These are phyloP conservation scores for Nyctanthes arbortristis DNA, from an alignment of 257 asterid species.

Conservation along the genomic window DNA sequence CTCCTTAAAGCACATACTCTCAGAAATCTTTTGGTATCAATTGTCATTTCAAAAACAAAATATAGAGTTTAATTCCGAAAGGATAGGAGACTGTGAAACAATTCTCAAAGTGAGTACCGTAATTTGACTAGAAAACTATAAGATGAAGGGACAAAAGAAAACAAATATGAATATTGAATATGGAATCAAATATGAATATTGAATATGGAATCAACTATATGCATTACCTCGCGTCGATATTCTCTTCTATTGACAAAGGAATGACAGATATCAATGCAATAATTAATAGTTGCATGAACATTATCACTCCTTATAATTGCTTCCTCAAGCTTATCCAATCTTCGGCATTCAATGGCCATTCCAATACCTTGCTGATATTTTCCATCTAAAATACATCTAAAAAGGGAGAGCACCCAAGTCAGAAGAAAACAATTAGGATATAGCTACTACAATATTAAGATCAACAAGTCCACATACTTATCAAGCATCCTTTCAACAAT, in stretches of 20 bases:
- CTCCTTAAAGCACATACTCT: neutral
- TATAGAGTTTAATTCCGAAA: neutral
- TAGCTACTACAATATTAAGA: neutral
- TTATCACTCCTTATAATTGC: slow-evolving; percentile 76
- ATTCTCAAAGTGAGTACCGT: neutral
- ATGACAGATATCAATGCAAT: slow-evolving; percentile 82
- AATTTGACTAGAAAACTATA: neutral
- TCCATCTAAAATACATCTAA: slow-evolving; percentile 86
- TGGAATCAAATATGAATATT: too few species aligned
- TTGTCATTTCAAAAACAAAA: neutral
- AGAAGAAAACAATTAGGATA: slow-evolving; percentile 9
- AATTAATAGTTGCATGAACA: slow-evolving; percentile 67
- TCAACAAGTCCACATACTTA: slow-evolving; percentile 52
- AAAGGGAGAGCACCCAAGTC: slow-evolving; percentile 11
- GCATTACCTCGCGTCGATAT: slow-evolving; percentile 81
- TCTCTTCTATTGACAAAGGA: slow-evolving; percentile 79
- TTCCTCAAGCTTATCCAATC: slow-evolving; percentile 91
- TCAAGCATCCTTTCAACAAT: slow-evolving; percentile 97
- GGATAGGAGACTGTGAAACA: neutral
- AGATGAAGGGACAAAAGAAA: neutral
- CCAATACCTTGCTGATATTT: slow-evolving; percentile 92
- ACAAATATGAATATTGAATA: too few species aligned
- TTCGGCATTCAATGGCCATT: slow-evolving; percentile 86
- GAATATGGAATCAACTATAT: slow-evolving; percentile 1
- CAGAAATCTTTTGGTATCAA: neutral